These are phyloP conservation scores for sweet orange (Citrus sinensis) DNA, from an alignment of 345 rosid genomes.

Conservation along the genomic window DVS_A1.0 CM039161.1:3146501-3147000, in stretches of 20 bases:
- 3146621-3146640: slow-evolving; percentile 48
- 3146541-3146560: slow-evolving; percentile 37
- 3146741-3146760: slow-evolving; percentile 45
- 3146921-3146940: slow-evolving; percentile 52
- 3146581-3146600: slow-evolving; percentile 38
- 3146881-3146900: slow-evolving; percentile 25
- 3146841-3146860: slow-evolving; percentile 44
- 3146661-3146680: slow-evolving; percentile 37
- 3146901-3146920: slow-evolving; percentile 39
- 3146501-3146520: too few species aligned
- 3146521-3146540: too few species aligned
- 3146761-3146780: slow-evolving; percentile 34
- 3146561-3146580: slow-evolving; percentile 26
- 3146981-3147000: background rate
- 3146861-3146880: slow-evolving; percentile 32
- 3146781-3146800: slow-evolving; percentile 29
- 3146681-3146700: slow-evolving; percentile 28
- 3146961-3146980: slow-evolving; percentile 20
- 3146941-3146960: slow-evolving; percentile 41
- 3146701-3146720: slow-evolving; percentile 46
- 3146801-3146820: slow-evolving; percentile 41
- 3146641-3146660: slow-evolving; percentile 41
- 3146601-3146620: slow-evolving; percentile 32
- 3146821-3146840: slow-evolving; percentile 49
- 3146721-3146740: slow-evolving; percentile 46